A percentile compares a stretch with the other conserved stretches of the same genome.
phyloP scores from a whole-genome alignment of 2,329 filamentous ascomycete species.

The Colletotrichum ledebouriae region DNA sequence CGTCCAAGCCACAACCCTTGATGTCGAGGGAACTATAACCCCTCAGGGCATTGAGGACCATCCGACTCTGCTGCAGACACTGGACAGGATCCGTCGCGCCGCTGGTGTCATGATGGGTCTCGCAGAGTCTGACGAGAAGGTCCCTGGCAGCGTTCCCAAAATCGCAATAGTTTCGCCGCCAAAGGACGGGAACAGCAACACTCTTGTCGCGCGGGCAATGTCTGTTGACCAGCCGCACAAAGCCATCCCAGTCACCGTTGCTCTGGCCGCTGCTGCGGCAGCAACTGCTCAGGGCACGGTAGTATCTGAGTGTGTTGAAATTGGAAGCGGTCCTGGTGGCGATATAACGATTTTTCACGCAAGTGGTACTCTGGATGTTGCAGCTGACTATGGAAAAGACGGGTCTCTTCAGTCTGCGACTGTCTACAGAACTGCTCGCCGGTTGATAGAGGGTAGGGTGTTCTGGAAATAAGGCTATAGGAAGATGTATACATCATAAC shows the following conservation, averaged over 20 bases:
- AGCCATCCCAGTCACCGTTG: conserved; percentile 68
- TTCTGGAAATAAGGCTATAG: conserved; percentile 43
- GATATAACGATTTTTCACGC: conserved; percentile 60
- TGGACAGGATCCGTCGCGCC: conserved; percentile 69
- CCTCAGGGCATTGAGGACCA: conserved; percentile 67
- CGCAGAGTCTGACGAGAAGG: conserved; percentile 51
- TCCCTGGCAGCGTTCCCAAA: conserved; percentile 72
- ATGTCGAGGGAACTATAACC: conserved; percentile 62
- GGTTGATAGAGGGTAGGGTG: conserved; percentile 61
- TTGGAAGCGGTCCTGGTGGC: conserved; percentile 44
- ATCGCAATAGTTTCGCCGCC: conserved; percentile 67
- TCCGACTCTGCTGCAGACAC: conserved; percentile 55
- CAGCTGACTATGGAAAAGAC: conserved; percentile 53
- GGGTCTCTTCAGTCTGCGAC: conserved; percentile 55
- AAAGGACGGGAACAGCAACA: conserved; percentile 49
- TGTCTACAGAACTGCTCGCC: conserved; percentile 61
- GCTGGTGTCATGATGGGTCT: conserved; percentile 74
- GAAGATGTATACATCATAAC: no score
- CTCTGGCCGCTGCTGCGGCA: conserved; percentile 62
- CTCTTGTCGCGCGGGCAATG: conserved; percentile 59
- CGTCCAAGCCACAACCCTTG: conserved; percentile 66
- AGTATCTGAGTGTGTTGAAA: conserved; percentile 48
- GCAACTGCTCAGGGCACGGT: conserved; percentile 59
- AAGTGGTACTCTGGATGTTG: conserved; percentile 60
- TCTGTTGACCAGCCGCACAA: conserved; percentile 70